Base-by-base conservation (phyloP, 2,329 filamentous ascomycete species). In the Fusarium decemcellulare region DNA sequence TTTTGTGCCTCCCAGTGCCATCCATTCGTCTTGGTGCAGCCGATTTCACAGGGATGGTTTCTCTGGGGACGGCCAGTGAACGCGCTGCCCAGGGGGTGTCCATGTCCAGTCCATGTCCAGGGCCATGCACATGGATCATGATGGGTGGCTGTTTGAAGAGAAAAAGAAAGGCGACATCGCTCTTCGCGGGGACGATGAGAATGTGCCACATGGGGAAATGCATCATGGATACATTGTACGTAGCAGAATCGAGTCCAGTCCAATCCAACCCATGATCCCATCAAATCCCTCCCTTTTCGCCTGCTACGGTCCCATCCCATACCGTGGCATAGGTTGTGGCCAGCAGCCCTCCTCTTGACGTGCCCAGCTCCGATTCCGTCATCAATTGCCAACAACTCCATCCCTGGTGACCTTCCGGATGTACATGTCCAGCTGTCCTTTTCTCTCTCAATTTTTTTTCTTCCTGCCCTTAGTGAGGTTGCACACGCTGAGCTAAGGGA, bases 401-500 rank as follows among this genome's bases (percentile, higher is more conserved):
- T 48, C 40, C 34, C 50, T 51, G n/a, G 23, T 15, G 23, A 29
- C 29, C n/a, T 14, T 10, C 52, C 56, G 52, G 40, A 66, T 50
- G 16, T 52, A 47, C 53, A 70, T 52, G 39, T 61, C 63, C 39
- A 54, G 39, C 39, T 39, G 42, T 39, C 34, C 39, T 60, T 32
- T 62, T 65, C 55, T 62, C 65, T 68, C 54, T 34, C 60, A 53
- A 61, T 48, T 62, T 68, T 47, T 69, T 69, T 55, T 30, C 63
- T 67, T 23, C 23, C 3, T 23, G 23, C 23, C 23, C 23, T 68
- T 63, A 54, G 50, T 56, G 62, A 70, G 66, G 66, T 67, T 65
- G 65, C 65, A 67, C 66, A 69, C 27, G 53, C 52, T 40, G 58
- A 44, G 53, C 56, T 66, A 69, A 70, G 62, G 57, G 67, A 57